Conservation (phyloP, 371 early-diverging fungal genomes). For the Batrachochytrium dendrobatidis region DNA sequence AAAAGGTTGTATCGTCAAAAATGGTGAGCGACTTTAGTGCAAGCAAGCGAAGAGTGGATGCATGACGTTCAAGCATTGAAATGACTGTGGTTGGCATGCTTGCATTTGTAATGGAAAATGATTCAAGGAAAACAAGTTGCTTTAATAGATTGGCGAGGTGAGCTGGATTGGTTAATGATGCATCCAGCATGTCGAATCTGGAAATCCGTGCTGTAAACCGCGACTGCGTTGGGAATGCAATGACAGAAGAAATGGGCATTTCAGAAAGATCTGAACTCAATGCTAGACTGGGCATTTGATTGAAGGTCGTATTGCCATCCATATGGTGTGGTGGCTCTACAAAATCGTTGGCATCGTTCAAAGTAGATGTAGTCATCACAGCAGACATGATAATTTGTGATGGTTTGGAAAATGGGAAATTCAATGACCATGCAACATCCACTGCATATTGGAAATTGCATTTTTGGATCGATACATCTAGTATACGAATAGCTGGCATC, state of each 20-base stretch:
- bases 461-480: neutral
- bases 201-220: no score
- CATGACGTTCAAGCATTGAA: neutral
- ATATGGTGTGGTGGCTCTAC: no score
- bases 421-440: neutral
- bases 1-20: neutral
- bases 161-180: neutral
- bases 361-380: neutral
- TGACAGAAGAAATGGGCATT: no score
- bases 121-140: neutral
- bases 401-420: neutral
- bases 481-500: neutral
- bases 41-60: neutral
- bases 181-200: neutral
- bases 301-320: no score
- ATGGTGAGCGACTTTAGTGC: neutral
- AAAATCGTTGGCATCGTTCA: no score
- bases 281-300: no score
- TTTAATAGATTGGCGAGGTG: neutral
- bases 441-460: neutral
- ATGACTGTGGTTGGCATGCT: neutral
- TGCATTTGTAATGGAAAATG: neutral
- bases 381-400: neutral
- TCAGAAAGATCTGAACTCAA: no score
- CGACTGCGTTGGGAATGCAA: no score